Percentiles rank a stretch among this genome's conserved stretches.
Conservation (phyloP, 495 filamentous ascomycete species). For the Penicillium alfredii region DNA sequence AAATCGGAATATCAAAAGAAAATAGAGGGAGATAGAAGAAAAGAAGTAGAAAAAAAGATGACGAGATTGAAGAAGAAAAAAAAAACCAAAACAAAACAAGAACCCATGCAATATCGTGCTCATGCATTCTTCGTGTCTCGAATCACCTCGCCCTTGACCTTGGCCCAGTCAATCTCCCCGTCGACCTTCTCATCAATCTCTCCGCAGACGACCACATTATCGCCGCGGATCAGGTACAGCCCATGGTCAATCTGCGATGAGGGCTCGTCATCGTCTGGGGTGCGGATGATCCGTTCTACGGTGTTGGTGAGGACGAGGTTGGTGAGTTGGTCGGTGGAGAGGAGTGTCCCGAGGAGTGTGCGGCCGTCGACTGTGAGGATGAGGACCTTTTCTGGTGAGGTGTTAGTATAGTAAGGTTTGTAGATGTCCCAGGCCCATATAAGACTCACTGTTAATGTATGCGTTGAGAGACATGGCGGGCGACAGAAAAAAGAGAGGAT, state of each 20-base stretch:
- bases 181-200: slow-evolving; percentile 86
- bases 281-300: slow-evolving; percentile 83
- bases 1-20: no score
- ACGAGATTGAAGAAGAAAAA: slow-evolving; percentile 4
- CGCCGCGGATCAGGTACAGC: slow-evolving; percentile 86
- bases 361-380: slow-evolving; percentile 91
- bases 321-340: slow-evolving; percentile 86
- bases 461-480: slow-evolving; percentile 57
- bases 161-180: slow-evolving; percentile 79
- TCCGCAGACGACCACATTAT: slow-evolving; percentile 89
- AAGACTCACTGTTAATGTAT: slow-evolving; percentile 60
- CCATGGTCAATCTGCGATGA: slow-evolving; percentile 79
- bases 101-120: no score
- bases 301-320: slow-evolving; percentile 85
- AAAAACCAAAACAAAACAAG: no score
- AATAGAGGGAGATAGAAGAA: no score
- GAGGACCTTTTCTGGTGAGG: slow-evolving; percentile 70
- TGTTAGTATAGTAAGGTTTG: slow-evolving; percentile 31
- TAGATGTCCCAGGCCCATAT: no score
- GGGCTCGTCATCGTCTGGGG: slow-evolving; percentile 71
- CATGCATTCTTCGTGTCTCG: slow-evolving; percentile 73
- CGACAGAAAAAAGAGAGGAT: background rate
- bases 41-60: background rate
- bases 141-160: slow-evolving; percentile 81
- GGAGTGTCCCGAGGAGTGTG: slow-evolving; percentile 73